Evolutionary conservation across 768 basidiomycete genomes (phyloP), one percentile per base, ranked within the genome.

Genomic region (Collybiopsis luxurians): DNA sequence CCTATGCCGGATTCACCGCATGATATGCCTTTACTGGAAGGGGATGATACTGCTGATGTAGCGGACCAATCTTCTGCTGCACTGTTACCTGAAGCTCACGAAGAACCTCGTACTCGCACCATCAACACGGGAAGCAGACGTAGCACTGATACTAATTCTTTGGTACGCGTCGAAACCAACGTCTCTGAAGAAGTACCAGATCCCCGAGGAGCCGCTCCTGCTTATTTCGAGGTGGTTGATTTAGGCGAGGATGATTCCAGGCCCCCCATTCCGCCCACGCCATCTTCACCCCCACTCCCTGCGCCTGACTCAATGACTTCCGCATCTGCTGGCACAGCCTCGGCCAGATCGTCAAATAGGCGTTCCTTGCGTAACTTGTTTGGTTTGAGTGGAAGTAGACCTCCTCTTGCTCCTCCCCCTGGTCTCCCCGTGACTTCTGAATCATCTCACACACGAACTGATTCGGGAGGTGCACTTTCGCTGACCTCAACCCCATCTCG

Each of bases 131-230:
- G 40, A 28, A 43, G 46, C 39, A 59, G 68, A 53, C 63, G 57
- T 15, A 71, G 69, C 62, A 58, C 64, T 23, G 51, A 62, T 38
- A 67, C 65, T 1, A 66, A 64, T 40, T 69, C 71, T 4, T 61
- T 71, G 31, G 61, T 65, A 57, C 68, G 62, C 21, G 61, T 61
- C 17, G 61, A 63, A 26, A 69, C 67, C 40, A 64, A 62, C 56
- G 55, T 56, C 11, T 58, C 64, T 1, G 60, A 62, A 7, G 59
- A 57, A 38, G 60, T 50, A 1, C 51, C 66, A 3, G 79, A 78
- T 63, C 75, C 79, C 9, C 72, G 84, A 59, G 89, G 86, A 23
- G 82, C 83, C 39, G 84, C 86, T 4, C 89, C 89, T 3, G 69
- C 87, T 0, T 91, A 91, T 67, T 81, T 79, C 50, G 87, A 89